These are phyloP conservation scores for Gnomoniopsis sp. DNA, from an alignment of 2,329 filamentous ascomycete genomes.

Conservation along the genomic window DNA sequence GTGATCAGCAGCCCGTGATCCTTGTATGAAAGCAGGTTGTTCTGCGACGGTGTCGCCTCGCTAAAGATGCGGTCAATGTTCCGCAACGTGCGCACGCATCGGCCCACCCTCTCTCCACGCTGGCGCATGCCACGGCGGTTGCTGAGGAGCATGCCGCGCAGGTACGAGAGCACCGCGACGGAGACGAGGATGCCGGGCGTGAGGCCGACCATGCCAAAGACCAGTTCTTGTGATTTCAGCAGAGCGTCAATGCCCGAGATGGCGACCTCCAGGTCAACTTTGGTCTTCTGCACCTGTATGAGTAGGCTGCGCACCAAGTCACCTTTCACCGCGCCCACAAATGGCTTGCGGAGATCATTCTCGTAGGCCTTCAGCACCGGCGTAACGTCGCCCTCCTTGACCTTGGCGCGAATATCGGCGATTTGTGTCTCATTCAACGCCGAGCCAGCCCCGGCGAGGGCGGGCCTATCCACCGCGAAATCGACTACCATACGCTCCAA, in stretches of 20 bases:
- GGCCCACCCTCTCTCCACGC: conserved; percentile 58
- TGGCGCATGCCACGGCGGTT: conserved; percentile 65
- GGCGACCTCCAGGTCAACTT: conserved; percentile 94
- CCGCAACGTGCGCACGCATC: conserved; percentile 73
- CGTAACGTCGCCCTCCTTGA: conserved; percentile 89
- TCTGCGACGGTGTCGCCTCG: conserved; percentile 60
- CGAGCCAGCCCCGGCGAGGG: conserved; percentile 47
- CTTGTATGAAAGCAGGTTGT: conserved; percentile 79
- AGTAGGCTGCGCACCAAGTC: conserved; percentile 86
- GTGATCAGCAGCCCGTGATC: conserved; percentile 88
- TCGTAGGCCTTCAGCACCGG: conserved; percentile 90
- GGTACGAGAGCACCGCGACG: conserved; percentile 69
- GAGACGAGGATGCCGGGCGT: conserved; percentile 91
- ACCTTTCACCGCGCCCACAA: conserved; percentile 77
- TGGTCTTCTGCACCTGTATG: conserved; percentile 98
- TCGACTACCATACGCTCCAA: conserved; percentile 98
- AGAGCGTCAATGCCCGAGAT: conserved; percentile 94
- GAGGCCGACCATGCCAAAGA: conserved; percentile 95
- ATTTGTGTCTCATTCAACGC: conserved; percentile 66
- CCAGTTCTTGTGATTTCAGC: conserved; percentile 91
- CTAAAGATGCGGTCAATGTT: conserved; percentile 83
- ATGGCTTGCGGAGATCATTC: conserved; percentile 76
- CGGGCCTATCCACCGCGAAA: conserved; percentile 81
- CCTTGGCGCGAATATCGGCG: conserved; percentile 69
- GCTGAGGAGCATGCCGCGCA: conserved; percentile 68